These are phyloP conservation scores for Exophiala alcalophila DNA, from an alignment of 2,329 filamentous ascomycete species.

Conservation along the genomic window DNA sequence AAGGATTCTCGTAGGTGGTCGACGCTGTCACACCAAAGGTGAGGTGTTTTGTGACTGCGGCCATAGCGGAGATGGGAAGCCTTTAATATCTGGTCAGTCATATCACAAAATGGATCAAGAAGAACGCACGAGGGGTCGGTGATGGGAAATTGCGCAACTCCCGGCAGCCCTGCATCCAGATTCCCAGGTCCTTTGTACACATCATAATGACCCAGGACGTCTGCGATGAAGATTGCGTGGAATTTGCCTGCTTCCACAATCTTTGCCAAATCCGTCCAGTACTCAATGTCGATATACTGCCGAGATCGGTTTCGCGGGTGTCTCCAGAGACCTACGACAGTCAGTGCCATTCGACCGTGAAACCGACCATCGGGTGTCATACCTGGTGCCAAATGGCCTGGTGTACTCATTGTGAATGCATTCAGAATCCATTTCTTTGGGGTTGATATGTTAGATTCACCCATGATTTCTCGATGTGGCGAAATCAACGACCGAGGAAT, in stretches of 20 bases:
- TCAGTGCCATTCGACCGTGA: background rate
- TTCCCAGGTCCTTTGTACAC: conserved; percentile 6
- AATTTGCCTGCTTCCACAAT: conserved; percentile 2
- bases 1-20: conserved; percentile 61
- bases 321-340: conserved; percentile 2
- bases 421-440: conserved; percentile 8
- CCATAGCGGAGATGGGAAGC: conserved; percentile 60
- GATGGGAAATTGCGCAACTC: conserved; percentile 2
- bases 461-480: too few relatives aligned
- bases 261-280: conserved; percentile 6
- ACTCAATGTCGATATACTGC: conserved; percentile 4
- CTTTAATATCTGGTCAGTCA: background rate
- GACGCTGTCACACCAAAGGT: conserved; percentile 61
- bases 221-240: conserved; percentile 5
- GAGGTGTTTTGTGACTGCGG: conserved; percentile 62
- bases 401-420: conserved; percentile 6
- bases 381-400: conserved; percentile 4
- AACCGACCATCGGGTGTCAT: background rate
- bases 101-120: background rate
- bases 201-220: conserved; percentile 2
- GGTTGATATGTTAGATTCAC: too few relatives aligned
- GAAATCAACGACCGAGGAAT: too few relatives aligned
- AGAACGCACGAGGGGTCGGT: conserved; percentile 4
- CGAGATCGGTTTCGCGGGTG: background rate
- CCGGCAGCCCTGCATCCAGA: background rate